Conservation (phyloP, 495 filamentous ascomycete species). For the Choiromyces venosus region DNA sequence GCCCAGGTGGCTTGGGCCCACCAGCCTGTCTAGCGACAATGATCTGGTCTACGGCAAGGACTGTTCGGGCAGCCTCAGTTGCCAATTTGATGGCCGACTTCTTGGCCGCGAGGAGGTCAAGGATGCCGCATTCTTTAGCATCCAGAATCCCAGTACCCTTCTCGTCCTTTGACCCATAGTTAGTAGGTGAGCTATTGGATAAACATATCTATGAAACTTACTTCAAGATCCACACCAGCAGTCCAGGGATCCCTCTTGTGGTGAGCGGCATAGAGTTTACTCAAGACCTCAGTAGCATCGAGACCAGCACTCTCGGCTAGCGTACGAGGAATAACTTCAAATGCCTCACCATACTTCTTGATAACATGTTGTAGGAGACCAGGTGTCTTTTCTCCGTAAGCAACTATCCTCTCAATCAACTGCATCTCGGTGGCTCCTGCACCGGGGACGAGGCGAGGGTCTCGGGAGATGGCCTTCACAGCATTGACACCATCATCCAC, state of each 20-base stretch:
- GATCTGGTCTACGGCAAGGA: slow-evolving; percentile 97
- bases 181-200: slow-evolving; percentile 15
- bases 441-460: slow-evolving; percentile 83
- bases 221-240: slow-evolving; percentile 87
- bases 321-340: slow-evolving; percentile 91
- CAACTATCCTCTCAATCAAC: slow-evolving; percentile 83
- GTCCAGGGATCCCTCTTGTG: slow-evolving; percentile 82
- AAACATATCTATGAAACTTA: slow-evolving; percentile 36
- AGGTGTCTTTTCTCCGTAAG: slow-evolving; percentile 81
- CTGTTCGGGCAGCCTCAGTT: slow-evolving; percentile 87
- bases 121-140: slow-evolving; percentile 79
- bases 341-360: slow-evolving; percentile 94
- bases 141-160: slow-evolving; percentile 76
- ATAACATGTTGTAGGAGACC: slow-evolving; percentile 92
- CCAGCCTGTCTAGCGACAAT: slow-evolving; percentile 97
- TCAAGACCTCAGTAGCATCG: slow-evolving; percentile 91
- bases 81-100: slow-evolving; percentile 94
- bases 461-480: slow-evolving; percentile 95
- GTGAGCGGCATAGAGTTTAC: slow-evolving; percentile 85
- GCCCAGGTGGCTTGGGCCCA: slow-evolving; percentile 91
- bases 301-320: slow-evolving; percentile 91
- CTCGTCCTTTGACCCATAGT: slow-evolving; percentile 52
- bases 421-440: slow-evolving; percentile 96
- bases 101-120: slow-evolving; percentile 88
- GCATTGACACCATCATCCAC: slow-evolving; percentile 99